These are phyloP conservation scores for Chimonanthus salicifolius DNA, from an alignment of 164 flowering plant species.

Conservation along the genomic window DNA sequence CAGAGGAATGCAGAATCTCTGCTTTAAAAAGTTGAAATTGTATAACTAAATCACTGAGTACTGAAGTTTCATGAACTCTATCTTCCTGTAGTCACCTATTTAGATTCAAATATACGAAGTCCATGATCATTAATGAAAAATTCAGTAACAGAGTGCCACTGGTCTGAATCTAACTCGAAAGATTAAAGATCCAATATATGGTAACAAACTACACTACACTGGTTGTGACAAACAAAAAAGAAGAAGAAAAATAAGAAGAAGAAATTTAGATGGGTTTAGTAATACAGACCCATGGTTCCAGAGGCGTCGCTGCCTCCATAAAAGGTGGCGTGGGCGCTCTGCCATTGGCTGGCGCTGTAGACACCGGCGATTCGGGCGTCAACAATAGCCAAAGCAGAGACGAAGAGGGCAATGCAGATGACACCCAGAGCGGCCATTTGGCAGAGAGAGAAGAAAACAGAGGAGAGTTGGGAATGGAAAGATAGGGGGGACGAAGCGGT, in stretches of 20 bases:
- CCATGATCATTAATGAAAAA: too few relatives aligned
- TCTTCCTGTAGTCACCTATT: too few relatives aligned
- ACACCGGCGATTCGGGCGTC: constrained; percentile 65
- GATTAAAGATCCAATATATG: too few relatives aligned
- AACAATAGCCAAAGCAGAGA: constrained; percentile 22
- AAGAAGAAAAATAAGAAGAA: neutral
- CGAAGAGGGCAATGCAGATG: constrained; percentile 15
- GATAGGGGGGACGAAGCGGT: constrained; percentile 19
- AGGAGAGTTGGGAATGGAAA: constrained; percentile 11
- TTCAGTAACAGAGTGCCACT: too few relatives aligned
- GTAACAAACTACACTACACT: too few relatives aligned
- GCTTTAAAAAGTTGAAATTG: too few relatives aligned
- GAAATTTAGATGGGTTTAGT: neutral
- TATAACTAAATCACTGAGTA: too few relatives aligned
- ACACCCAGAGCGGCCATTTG: constrained; percentile 5
- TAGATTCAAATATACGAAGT: too few relatives aligned
- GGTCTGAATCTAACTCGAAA: too few relatives aligned
- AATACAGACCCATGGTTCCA: constrained; percentile 74
- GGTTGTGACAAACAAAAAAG: too few relatives aligned
- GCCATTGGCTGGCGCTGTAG: constrained; percentile 58
- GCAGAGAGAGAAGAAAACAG: neutral
- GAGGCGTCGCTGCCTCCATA: constrained; percentile 92
- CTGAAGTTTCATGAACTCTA: too few relatives aligned
- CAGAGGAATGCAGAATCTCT: too few relatives aligned
- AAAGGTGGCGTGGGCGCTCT: constrained; percentile 83